Evolutionary conservation across 129 eudicot species (phyloP), one percentile per base, ranked within the genome.

Genomic region (Flaveria bidentis): DNA sequence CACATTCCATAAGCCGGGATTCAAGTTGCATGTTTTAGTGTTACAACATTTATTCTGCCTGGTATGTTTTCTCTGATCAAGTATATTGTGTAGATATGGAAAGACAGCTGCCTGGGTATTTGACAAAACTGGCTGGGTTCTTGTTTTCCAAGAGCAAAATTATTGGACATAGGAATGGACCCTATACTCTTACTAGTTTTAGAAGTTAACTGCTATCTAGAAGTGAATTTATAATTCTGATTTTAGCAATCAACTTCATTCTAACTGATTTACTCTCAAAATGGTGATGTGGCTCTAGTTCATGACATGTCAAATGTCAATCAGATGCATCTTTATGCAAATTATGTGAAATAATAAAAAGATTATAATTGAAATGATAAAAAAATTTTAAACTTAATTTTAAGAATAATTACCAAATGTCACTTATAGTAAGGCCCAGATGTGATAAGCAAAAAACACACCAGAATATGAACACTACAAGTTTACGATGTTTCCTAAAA

Each of bases 1-100:
- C 85, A 95, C 99, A 33, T 95, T 95, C 50, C 99, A 95, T 69
- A 95, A 95, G 76, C 99, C 97, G 42, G 99, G 99, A 44, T 95
- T 95, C 74, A 95, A 95, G 85, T 76, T 95, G 84, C 99, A 95
- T 23, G 97, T 95, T 16, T 72, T 87, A 80, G 97, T 95, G 86
- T 87, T 95, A 65, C 99, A 91, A 76, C 88, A 89, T 78, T 78
- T 95, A 77, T 95, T 95, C 70, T 86, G 94, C 81, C 72, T 91
- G 92, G 99, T 95, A 95, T 69, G 61, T 18, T 50, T 51, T 33
- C 14, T 47, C 9, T 69, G 8, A 23, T 63, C 47, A 17, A 69
- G 44, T 50, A 79, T 47, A 22, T 36, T 11, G 25, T 17, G 25
- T 71, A 51, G 30, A 51, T 23, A 16, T 71, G 64, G 64, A 0